Evolutionary conservation across 495 filamentous ascomycete species (phyloP).

Genomic region (Aspergillus mulundensis): DNA sequence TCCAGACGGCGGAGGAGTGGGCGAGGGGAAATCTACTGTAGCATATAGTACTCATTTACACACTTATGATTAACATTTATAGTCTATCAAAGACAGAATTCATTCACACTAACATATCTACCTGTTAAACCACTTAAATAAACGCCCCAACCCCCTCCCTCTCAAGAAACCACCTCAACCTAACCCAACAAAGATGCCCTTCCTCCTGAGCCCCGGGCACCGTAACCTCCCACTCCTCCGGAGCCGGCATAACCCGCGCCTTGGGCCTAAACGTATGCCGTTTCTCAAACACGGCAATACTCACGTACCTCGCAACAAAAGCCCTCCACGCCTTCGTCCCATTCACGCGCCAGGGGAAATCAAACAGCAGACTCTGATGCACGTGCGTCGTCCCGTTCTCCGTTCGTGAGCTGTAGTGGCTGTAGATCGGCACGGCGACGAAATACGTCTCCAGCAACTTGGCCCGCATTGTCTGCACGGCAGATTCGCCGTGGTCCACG

Average conservation of each 20-base stretch:
- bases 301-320: neutral
- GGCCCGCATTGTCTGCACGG: neutral
- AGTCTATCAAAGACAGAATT: no score
- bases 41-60: no score
- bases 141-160: neutral
- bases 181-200: neutral
- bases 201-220: neutral
- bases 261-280: neutral
- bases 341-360: neutral
- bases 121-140: neutral
- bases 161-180: neutral
- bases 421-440: neutral
- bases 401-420: neutral
- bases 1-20: constrained; percentile 43
- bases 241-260: neutral
- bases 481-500: neutral
- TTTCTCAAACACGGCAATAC: neutral
- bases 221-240: neutral
- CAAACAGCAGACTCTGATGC: neutral
- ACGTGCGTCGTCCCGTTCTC: neutral
- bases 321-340: neutral
- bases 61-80: no score
- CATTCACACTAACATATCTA: no score
- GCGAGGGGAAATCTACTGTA: constrained; percentile 1
- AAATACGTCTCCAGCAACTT: neutral